Evolutionary conservation across 495 filamentous ascomycete species (phyloP).

Genomic region (Talaromyces nanjingensis): DNA sequence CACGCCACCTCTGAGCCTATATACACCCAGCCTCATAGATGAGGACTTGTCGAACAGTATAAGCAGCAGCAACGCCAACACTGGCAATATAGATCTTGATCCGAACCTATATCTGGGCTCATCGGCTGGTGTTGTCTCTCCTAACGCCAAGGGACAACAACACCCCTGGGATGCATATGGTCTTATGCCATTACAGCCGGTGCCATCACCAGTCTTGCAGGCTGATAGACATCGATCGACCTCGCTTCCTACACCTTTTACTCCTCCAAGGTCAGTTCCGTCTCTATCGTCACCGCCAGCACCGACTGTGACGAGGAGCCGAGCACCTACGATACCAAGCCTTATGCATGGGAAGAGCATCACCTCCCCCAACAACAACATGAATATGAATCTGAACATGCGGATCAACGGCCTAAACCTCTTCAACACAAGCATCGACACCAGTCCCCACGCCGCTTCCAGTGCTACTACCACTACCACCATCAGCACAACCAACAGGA

Average conservation of each 20-base stretch:
- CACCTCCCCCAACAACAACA: not conserved
- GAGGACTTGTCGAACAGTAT: conserved; percentile 6
- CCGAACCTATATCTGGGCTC: not conserved
- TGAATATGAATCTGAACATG: conserved; percentile 3
- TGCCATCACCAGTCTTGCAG: conserved; percentile 2
- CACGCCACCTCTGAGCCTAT: conserved; percentile 4
- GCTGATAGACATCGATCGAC: conserved; percentile 3
- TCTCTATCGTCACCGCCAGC: conserved; percentile 1
- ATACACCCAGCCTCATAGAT: conserved; percentile 6
- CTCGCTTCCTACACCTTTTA: conserved; percentile 1
- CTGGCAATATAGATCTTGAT: conserved; percentile 1
- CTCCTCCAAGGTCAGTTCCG: conserved; percentile 6
- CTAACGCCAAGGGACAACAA: not conserved
- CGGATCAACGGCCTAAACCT: not conserved
- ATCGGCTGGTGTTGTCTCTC: not conserved
- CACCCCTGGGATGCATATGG: conserved; percentile 5
- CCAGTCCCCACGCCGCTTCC: not conserved
- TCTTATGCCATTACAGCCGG: not conserved
- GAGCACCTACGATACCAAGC: not conserved
- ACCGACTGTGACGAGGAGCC: not conserved
- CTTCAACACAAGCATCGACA: not conserved
- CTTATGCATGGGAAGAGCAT: not conserved
- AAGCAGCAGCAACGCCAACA: conserved; percentile 3
- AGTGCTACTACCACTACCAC: too few species aligned
- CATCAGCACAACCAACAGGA: not conserved